Conservation (phyloP, 768 basidiomycete species). For the Auriscalpium vulgare region DNA sequence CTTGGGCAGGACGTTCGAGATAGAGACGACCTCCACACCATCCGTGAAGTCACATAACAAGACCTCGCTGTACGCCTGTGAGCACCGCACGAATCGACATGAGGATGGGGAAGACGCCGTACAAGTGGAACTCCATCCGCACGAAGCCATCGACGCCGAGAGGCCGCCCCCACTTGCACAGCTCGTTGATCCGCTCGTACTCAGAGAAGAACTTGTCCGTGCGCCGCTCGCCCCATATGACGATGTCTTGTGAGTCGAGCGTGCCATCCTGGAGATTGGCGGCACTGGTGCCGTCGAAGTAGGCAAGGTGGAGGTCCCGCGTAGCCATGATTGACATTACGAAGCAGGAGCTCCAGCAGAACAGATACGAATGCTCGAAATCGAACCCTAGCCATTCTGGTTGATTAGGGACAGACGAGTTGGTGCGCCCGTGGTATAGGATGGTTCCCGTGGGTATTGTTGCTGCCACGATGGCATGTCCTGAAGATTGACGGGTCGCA, state of each 20-base stretch:
- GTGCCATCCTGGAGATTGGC: slow-evolving; percentile 21
- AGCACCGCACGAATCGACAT: background rate
- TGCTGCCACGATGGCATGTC: slow-evolving; percentile 9
- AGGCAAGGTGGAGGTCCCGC: slow-evolving; percentile 8
- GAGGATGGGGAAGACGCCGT: background rate
- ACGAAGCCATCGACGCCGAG: slow-evolving; percentile 28
- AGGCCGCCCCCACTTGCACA: slow-evolving; percentile 27
- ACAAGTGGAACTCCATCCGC: slow-evolving; percentile 14
- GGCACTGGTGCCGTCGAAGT: slow-evolving; percentile 12
- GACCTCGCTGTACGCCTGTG: slow-evolving; percentile 4
- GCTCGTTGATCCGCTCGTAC: slow-evolving; percentile 16
- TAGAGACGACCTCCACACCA: slow-evolving; percentile 7
- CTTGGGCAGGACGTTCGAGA: background rate
- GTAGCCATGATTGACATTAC: slow-evolving; percentile 5
- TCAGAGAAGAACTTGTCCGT: slow-evolving; percentile 19
- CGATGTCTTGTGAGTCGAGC: slow-evolving; percentile 29
- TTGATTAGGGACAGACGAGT: background rate
- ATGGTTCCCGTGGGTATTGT: slow-evolving; percentile 11
- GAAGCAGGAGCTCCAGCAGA: background rate
- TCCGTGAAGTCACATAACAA: slow-evolving; percentile 10
- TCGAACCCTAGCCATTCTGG: slow-evolving; percentile 15
- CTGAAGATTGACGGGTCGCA: background rate
- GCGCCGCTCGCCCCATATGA: slow-evolving; percentile 22
- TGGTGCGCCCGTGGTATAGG: slow-evolving; percentile 10
- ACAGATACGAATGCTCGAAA: slow-evolving; percentile 8